Conservation (phyloP, 1,284 basidiomycete genomes). For the Ganoderma sp. region DNA sequence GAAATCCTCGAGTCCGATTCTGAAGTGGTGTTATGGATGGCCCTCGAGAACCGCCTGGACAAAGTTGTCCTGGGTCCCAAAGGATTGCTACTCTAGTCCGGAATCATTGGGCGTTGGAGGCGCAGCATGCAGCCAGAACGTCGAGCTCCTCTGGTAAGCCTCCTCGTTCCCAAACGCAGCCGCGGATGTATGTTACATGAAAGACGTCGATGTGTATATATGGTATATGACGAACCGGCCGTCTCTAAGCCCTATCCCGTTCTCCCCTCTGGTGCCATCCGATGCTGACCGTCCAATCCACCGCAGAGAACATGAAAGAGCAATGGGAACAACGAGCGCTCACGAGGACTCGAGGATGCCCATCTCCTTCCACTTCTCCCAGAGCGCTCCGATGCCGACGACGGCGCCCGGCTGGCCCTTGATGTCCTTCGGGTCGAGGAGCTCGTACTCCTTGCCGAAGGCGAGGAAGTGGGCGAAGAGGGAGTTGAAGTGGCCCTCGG, state of each 20-base stretch:
- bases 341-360: conserved; percentile 61
- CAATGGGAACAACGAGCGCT: not conserved
- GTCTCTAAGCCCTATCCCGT: conserved; percentile 26
- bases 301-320: not conserved
- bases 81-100: conserved; percentile 10
- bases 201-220: conserved; percentile 19
- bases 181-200: conserved; percentile 28
- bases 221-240: conserved; percentile 38
- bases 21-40: conserved; percentile 28
- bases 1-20: conserved; percentile 26
- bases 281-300: not conserved
- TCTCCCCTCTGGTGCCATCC: not conserved
- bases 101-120: not conserved
- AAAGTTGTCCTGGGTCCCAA: conserved; percentile 22
- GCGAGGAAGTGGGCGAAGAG: conserved; percentile 97
- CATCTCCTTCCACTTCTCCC: conserved; percentile 90
- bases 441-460: conserved; percentile 91
- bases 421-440: conserved; percentile 90
- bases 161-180: not conserved
- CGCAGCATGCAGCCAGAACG: not conserved
- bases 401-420: conserved; percentile 67
- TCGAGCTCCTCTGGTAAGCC: not conserved
- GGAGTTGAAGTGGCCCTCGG: conserved; percentile 98
- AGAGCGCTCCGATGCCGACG: conserved; percentile 84
- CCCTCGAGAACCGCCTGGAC: conserved; percentile 22